A percentile compares a stretch with the other conserved stretches of the same genome.
These are phyloP conservation scores for Flammula alnicola DNA, from an alignment of 1,284 basidiomycete genomes.

Conservation along the genomic window DNA sequence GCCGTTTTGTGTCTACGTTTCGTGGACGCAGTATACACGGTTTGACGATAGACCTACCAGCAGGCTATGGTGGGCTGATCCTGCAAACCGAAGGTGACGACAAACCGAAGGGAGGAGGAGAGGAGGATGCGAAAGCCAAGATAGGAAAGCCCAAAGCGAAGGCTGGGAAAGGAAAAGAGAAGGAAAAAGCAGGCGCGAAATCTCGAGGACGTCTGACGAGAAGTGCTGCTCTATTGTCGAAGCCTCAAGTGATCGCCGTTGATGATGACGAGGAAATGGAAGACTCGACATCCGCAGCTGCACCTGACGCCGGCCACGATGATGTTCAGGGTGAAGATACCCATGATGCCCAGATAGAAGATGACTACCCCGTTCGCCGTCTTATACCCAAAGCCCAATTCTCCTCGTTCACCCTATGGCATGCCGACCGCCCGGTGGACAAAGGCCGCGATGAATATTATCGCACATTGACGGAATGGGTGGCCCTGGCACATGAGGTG, in stretches of 20 bases:
- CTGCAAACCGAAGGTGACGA: slow-evolving; percentile 29
- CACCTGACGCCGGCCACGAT: too few relatives aligned
- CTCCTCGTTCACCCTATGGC: slow-evolving; percentile 69
- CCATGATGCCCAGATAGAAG: slow-evolving; percentile 13
- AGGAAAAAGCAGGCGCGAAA: slow-evolving; percentile 10
- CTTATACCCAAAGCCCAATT: slow-evolving; percentile 59
- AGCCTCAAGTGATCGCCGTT: slow-evolving; percentile 17
- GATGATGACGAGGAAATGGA: slow-evolving; percentile 27
- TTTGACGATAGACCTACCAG: slow-evolving; percentile 60
- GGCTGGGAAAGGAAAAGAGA: slow-evolving; percentile 22
- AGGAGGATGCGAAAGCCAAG: neutral
- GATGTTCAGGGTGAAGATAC: slow-evolving; percentile 32
- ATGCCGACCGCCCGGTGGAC: slow-evolving; percentile 71
- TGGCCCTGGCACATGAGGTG: slow-evolving; percentile 60
- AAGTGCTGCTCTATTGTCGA: slow-evolving; percentile 20
- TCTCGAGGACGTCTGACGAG: slow-evolving; percentile 25
- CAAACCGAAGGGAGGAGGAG: neutral
- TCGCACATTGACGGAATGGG: slow-evolving; percentile 70
- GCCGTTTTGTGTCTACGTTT: slow-evolving; percentile 66
- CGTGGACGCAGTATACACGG: slow-evolving; percentile 74
- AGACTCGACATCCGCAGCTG: slow-evolving; percentile 2
- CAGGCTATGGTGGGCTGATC: slow-evolving; percentile 71
- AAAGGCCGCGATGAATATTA: slow-evolving; percentile 71
- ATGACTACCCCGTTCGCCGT: slow-evolving; percentile 33
- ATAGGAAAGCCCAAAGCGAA: slow-evolving; percentile 6